Base-by-base conservation (phyloP, 495 filamentous ascomycete genomes). In the Parathielavia hyrcaniae region DNA sequence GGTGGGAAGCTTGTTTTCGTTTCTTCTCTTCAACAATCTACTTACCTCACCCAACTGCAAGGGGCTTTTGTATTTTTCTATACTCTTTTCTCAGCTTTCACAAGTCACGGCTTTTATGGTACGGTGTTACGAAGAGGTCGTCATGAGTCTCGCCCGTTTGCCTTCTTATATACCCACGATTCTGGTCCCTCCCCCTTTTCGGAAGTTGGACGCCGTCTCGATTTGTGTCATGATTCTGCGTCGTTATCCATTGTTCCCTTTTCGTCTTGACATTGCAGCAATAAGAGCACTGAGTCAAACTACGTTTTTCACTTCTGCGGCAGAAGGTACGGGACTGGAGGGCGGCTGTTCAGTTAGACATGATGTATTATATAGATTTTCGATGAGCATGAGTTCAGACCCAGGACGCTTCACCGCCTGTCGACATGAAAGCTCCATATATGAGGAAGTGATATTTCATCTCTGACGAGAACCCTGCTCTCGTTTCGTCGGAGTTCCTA, bases 101-200 rank as follows among this genome's bases (percentile, higher is more conserved):
- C 50, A 39, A 20, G 50, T 52, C 14, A 52, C 35, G 50, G 34
- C 23, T 53, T 53, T 53, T 53, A 53, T 14, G 50, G 30, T 23
- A 41, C 50, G 38, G 6, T 38, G 36, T 36, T 43, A 54, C 22
- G 52, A 54, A 30, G 23, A 35, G 32, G 17, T 17, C 12, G 19
- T 36, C 38, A 55, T 26, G 53, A 46, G 32, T 35, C 38, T 12
- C 8, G 30, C 22, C 36, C 12, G 14, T 46, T 35, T 30, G 26
- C 26, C 3, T 23, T 40, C 35, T 10, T 43, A 46, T 43, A 46
- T 46, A 40, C 17, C 41, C 43, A 22, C 23, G 7, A 5, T 19
- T 23, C 14, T 14, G 38, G n/a, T 38, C 11, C 20, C 2, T 26
- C 35, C 7, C 23, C 32, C 19, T 14, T 46, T 55, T 32, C 8